Evolutionary conservation across 257 asterid species (phyloP).

Genomic region (Solanum lycopersicoides): DNA sequence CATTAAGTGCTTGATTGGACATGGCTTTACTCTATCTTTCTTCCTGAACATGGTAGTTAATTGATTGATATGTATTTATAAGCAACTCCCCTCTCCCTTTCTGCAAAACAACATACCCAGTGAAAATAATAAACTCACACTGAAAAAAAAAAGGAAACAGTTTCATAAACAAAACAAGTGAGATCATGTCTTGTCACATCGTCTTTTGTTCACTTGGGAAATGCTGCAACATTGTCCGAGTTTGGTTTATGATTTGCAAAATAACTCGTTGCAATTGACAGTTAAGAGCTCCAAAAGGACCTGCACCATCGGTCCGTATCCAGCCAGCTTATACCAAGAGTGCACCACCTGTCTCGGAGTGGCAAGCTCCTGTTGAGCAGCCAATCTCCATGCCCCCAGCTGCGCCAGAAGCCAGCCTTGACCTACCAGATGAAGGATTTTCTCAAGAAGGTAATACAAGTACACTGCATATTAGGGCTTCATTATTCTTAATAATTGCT

Average conservation of each 20-base stretch:
- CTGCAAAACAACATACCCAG: neutral
- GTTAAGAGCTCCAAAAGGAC: conserved; percentile 39
- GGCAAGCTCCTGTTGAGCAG: conserved; percentile 41
- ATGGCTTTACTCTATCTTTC: neutral
- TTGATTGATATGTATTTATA: neutral
- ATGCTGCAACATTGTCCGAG: neutral
- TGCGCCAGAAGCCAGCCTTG: conserved; percentile 4
- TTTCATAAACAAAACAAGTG: neutral
- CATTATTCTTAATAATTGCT: neutral
- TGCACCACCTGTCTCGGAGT: conserved; percentile 24
- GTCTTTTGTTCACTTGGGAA: neutral
- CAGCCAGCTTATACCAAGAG: conserved; percentile 41
- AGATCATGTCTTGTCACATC: neutral
- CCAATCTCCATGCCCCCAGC: neutral
- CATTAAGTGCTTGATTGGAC: neutral
- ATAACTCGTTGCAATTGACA: neutral
- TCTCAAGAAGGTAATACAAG: conserved; percentile 38
- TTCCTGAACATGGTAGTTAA: neutral
- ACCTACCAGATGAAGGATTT: conserved; percentile 31
- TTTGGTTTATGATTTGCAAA: neutral
- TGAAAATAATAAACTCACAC: neutral
- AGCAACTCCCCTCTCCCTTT: neutral
- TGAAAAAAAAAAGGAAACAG: neutral
- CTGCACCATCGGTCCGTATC: conserved; percentile 25
- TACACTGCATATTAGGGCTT: neutral